These are phyloP conservation scores for Sphagnum fallax DNA, from an alignment of 228 moss, liverwort and hornwort genomes.

Conservation along the genomic window DNA sequence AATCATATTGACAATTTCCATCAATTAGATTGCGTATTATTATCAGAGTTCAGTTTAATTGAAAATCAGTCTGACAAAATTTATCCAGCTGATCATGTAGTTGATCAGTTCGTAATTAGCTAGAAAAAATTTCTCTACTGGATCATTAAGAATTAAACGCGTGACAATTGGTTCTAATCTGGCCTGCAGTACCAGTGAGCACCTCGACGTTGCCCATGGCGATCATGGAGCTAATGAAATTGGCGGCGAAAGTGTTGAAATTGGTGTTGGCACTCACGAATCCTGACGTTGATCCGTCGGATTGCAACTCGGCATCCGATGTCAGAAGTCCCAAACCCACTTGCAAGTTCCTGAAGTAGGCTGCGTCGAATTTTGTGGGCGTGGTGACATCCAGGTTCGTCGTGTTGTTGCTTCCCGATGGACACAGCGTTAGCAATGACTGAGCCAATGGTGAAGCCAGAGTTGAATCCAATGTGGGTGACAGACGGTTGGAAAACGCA, in stretches of 20 bases:
- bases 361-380: slow-evolving; percentile 39
- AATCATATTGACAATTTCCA: too few species aligned
- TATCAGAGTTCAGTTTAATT: too few species aligned
- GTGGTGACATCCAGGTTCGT: slow-evolving; percentile 38
- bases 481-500: slow-evolving; percentile 21
- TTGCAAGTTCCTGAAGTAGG: slow-evolving; percentile 41
- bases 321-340: slow-evolving; percentile 34
- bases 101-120: too few species aligned
- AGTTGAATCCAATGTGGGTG: slow-evolving; percentile 17
- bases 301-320: slow-evolving; percentile 32
- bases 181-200: slow-evolving; percentile 22
- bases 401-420: background rate
- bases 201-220: slow-evolving; percentile 48
- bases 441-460: slow-evolving; percentile 20
- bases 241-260: slow-evolving; percentile 28
- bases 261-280: slow-evolving; percentile 21
- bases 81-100: too few species aligned
- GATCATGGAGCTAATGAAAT: slow-evolving; percentile 33
- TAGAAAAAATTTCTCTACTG: too few species aligned
- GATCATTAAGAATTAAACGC: slow-evolving; percentile 10
- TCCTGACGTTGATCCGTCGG: slow-evolving; percentile 20
- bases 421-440: slow-evolving; percentile 15
- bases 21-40: too few species aligned
- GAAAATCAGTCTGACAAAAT: too few species aligned
- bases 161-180: slow-evolving; percentile 39